Evolutionary conservation across 2,329 filamentous ascomycete genomes (phyloP).

Genomic region (Falciphora oryzae): DNA sequence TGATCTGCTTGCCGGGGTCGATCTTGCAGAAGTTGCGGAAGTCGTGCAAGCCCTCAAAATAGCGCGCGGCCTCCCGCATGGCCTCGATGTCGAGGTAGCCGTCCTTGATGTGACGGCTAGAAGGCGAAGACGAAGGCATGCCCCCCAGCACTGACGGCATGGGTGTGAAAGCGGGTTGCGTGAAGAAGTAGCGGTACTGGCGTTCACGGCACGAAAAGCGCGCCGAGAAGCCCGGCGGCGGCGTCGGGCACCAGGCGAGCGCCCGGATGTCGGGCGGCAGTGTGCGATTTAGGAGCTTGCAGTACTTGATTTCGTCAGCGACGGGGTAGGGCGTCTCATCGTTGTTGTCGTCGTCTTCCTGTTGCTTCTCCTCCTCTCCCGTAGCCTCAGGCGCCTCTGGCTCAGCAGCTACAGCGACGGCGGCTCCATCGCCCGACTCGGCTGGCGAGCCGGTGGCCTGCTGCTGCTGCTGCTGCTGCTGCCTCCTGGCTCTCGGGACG

Average conservation of each 20-base stretch:
- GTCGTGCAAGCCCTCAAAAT: slow-evolving; percentile 80
- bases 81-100: slow-evolving; percentile 84
- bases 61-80: slow-evolving; percentile 76
- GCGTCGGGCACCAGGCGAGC: slow-evolving; percentile 86
- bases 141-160: slow-evolving; percentile 46
- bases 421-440: slow-evolving; percentile 18
- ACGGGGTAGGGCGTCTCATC: slow-evolving; percentile 57
- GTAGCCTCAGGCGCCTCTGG: slow-evolving; percentile 10
- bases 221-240: slow-evolving; percentile 76
- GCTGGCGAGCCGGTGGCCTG: slow-evolving; percentile 6
- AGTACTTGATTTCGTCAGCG: slow-evolving; percentile 77
- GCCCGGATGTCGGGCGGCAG: slow-evolving; percentile 86
- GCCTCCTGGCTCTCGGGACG: slow-evolving; percentile 28
- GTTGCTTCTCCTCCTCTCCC: slow-evolving; percentile 6
- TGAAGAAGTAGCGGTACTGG: slow-evolving; percentile 96
- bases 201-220: slow-evolving; percentile 89
- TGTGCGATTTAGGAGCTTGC: slow-evolving; percentile 75
- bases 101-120: slow-evolving; percentile 35
- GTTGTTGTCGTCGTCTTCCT: slow-evolving; percentile 20
- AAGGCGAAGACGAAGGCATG: neutral
- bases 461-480: slow-evolving; percentile 13
- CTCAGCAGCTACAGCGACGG: slow-evolving; percentile 14
- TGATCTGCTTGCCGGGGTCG: slow-evolving; percentile 83
- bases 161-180: slow-evolving; percentile 79
- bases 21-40: slow-evolving; percentile 97